These are phyloP conservation scores for Nigrograna mackinnonii DNA, from an alignment of 2,329 filamentous ascomycete species.

Conservation along the genomic window DNA sequence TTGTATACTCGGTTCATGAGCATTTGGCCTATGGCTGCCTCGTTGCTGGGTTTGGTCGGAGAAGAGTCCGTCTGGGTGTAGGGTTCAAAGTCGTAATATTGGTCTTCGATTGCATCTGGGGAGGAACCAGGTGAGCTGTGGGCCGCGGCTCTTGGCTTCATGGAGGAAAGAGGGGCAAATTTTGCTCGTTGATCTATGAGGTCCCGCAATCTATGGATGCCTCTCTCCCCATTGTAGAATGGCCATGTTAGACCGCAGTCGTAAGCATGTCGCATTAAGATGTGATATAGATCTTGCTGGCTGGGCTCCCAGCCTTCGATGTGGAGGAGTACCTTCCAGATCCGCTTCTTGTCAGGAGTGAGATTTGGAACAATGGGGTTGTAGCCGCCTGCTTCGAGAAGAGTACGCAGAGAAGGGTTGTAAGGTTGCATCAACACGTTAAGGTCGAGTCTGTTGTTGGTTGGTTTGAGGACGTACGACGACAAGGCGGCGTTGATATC, in stretches of 20 bases:
- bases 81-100: background rate
- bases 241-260: slow-evolving; percentile 37
- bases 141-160: slow-evolving; percentile 21
- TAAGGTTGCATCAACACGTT: slow-evolving; percentile 38
- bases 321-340: slow-evolving; percentile 36
- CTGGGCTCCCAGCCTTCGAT: slow-evolving; percentile 40
- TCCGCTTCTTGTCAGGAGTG: slow-evolving; percentile 13
- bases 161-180: slow-evolving; percentile 17
- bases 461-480: slow-evolving; percentile 53
- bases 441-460: slow-evolving; percentile 22
- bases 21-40: slow-evolving; percentile 23
- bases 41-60: background rate
- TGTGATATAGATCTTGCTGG: slow-evolving; percentile 27
- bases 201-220: slow-evolving; percentile 31
- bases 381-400: slow-evolving; percentile 37
- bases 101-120: background rate
- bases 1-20: slow-evolving; percentile 41
- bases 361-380: slow-evolving; percentile 27
- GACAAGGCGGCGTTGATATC: slow-evolving; percentile 47
- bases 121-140: background rate
- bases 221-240: slow-evolving; percentile 15
- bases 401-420: slow-evolving; percentile 44
- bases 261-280: slow-evolving; percentile 32
- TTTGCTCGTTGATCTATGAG: slow-evolving; percentile 26
- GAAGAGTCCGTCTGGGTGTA: slow-evolving; percentile 6